A percentile compares a stretch with the other conserved stretches of the same genome.
Evolutionary conservation across 2,329 filamentous ascomycete genomes (phyloP).

Genomic region (Ambrosiella cleistominuta): DNA sequence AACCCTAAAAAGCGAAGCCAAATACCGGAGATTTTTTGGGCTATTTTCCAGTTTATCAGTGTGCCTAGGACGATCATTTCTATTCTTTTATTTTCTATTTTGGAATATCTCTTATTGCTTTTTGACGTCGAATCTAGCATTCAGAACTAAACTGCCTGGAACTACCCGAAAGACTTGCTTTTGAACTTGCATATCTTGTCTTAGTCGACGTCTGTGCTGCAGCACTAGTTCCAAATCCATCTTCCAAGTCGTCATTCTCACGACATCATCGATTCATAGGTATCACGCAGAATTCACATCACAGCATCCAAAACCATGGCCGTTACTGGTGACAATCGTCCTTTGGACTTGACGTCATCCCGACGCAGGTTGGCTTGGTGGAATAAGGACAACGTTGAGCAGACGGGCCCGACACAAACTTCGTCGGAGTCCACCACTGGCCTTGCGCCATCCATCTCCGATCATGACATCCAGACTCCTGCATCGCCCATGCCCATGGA

Average conservation of each 20-base stretch:
- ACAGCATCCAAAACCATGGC: constrained; percentile 4
- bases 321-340: constrained; percentile 9
- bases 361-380: constrained; percentile 9
- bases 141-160: neutral
- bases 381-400: constrained; percentile 1
- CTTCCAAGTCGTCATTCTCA: neutral
- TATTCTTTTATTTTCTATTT: neutral
- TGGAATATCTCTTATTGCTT: neutral
- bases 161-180: neutral
- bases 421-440: neutral
- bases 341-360: constrained; percentile 7
- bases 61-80: neutral
- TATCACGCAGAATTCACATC: neutral
- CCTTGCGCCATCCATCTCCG: constrained; percentile 18
- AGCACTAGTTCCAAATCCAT: neutral
- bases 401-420: constrained; percentile 1
- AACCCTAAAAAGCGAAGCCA: neutral
- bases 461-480: neutral
- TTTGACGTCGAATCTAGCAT: neutral
- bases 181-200: neutral
- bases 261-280: neutral
- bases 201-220: constrained; percentile 2
- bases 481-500: constrained; percentile 30
- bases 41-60: neutral
- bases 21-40: neutral